These are phyloP conservation scores for Leucocoprinus leucothites DNA, from an alignment of 768 basidiomycete genomes.

Conservation along the genomic window DNA sequence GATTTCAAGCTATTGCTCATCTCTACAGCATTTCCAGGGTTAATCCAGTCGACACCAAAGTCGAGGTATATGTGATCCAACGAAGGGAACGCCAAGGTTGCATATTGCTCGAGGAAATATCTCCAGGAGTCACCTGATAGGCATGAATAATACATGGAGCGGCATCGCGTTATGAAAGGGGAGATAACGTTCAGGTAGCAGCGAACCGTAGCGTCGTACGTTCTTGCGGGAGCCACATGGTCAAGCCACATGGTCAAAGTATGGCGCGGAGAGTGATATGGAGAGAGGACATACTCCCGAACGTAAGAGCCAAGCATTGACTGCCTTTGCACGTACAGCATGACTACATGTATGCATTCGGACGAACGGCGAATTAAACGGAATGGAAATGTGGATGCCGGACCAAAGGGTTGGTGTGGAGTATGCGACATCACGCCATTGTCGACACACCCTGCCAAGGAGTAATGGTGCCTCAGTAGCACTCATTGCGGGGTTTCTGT, in stretches of 20 bases:
- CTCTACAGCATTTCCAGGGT: no score
- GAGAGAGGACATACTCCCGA: conserved; percentile 6
- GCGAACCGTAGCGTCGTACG: background rate
- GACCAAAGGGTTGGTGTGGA: conserved; percentile 16
- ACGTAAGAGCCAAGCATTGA: conserved; percentile 9
- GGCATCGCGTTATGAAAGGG: no score
- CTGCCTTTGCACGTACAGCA: background rate
- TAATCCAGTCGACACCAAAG: no score
- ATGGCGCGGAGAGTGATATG: background rate
- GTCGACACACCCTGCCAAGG: conserved; percentile 16
- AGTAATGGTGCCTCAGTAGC: conserved; percentile 14
- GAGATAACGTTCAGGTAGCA: background rate
- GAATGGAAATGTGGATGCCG: conserved; percentile 16
- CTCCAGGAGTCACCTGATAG: no score
- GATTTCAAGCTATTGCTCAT: no score
- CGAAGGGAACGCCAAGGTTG: no score
- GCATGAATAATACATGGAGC: no score
- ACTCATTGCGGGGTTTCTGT: conserved; percentile 16
- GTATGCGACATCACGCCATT: conserved; percentile 15
- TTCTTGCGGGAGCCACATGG: background rate
- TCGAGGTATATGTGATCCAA: no score
- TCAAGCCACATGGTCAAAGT: background rate
- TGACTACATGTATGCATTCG: background rate
- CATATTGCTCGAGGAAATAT: no score
- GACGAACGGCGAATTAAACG: background rate